Percentiles rank a stretch among this genome's conserved stretches.
Evolutionary conservation across 192 early-diverging fungal genomes (phyloP).

Genomic region (Backusella morwellensis): DNA sequence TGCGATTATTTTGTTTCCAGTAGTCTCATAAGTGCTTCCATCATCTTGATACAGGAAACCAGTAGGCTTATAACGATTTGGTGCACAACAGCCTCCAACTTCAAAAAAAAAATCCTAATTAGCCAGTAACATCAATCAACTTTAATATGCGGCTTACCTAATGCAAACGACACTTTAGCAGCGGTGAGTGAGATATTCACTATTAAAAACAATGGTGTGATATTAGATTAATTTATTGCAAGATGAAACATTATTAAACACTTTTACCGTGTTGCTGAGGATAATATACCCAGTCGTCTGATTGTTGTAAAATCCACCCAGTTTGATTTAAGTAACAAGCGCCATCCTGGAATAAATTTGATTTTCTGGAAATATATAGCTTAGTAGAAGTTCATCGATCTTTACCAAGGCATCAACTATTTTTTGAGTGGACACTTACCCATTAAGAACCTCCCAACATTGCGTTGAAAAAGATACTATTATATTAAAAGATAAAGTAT

Average conservation of each 20-base stretch:
- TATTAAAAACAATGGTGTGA: not conserved
- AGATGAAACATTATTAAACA: not conserved
- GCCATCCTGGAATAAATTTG: conserved; percentile 31
- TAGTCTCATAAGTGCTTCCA: conserved; percentile 13
- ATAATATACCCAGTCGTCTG: conserved; percentile 34
- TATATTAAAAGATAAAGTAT: not conserved
- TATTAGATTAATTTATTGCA: not conserved
- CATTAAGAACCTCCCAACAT: conserved; percentile 33
- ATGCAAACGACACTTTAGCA: conserved; percentile 11
- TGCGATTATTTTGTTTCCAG: conserved; percentile 17
- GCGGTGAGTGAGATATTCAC: conserved; percentile 20
- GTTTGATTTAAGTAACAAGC: not conserved
- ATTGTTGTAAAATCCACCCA: conserved; percentile 23
- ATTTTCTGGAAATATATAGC: conserved; percentile 9
- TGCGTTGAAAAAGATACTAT: conserved; percentile 22
- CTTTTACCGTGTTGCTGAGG: conserved; percentile 21
- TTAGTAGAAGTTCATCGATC: not conserved
- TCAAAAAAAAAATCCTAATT: not conserved
- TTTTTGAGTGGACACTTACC: not conserved
- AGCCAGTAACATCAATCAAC: not conserved
- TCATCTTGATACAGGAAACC: conserved; percentile 24
- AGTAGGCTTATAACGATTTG: conserved; percentile 22
- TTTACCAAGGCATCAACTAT: not conserved
- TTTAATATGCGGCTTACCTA: conserved; percentile 14
- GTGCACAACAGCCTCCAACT: conserved; percentile 36